phyloP scores from a whole-genome alignment of 2,329 filamentous ascomycete species.

The Penicillium hordei region DNA sequence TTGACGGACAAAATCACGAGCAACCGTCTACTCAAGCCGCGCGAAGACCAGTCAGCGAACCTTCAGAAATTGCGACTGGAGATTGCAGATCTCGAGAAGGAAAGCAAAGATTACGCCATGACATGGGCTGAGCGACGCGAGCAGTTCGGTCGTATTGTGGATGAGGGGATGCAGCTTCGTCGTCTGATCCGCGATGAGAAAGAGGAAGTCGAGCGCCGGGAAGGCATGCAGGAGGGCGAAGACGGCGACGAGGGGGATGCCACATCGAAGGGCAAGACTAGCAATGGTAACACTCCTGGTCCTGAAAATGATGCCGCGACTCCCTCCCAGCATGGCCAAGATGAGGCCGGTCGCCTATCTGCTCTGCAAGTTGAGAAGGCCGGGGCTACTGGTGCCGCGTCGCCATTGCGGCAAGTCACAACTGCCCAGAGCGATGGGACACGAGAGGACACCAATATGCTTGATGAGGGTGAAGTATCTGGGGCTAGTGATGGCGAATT shows the following conservation, averaged over 20 bases:
- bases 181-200: constrained; percentile 91
- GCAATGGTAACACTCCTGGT: constrained; percentile 51
- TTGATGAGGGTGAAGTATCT: constrained; percentile 50
- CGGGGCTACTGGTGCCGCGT: constrained; percentile 33
- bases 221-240: constrained; percentile 70
- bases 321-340: constrained; percentile 36
- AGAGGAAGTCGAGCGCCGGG: constrained; percentile 84
- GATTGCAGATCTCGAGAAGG: constrained; percentile 80
- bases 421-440: constrained; percentile 39
- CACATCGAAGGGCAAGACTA: constrained; percentile 50
- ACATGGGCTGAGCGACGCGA: constrained; percentile 83
- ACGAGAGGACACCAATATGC: constrained; percentile 61
- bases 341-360: constrained; percentile 32
- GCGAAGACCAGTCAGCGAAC: constrained; percentile 78
- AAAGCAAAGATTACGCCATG: constrained; percentile 75
- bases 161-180: constrained; percentile 83
- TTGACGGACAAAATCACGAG: constrained; percentile 82
- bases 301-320: constrained; percentile 49
- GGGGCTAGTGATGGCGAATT: constrained; percentile 35
- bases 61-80: constrained; percentile 82
- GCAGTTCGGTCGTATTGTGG: constrained; percentile 85
- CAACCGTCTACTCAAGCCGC: constrained; percentile 73
- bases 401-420: constrained; percentile 41
- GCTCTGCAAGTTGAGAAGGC: constrained; percentile 35
- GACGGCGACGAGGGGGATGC: constrained; percentile 57